Evolutionary conservation across 495 filamentous ascomycete genomes (phyloP), one percentile per base, ranked within the genome.

Genomic region (Penicillium steckii): DNA sequence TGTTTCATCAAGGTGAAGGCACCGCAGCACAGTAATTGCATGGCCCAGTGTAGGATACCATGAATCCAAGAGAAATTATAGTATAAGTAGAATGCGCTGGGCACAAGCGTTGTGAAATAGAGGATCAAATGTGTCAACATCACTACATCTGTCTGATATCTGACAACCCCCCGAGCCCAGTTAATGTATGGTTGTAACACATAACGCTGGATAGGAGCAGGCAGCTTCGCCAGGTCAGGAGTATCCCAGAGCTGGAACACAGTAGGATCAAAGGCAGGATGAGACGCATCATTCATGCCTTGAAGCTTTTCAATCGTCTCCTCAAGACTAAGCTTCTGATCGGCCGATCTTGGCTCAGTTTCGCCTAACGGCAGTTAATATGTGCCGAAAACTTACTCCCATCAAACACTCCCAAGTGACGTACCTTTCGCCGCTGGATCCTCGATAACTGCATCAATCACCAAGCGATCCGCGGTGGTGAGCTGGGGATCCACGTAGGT

Each of bases 1-100:
- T 91, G 89, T 71, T 85, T 84, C 83, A 93, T 83, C 29, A 93
- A 71, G 0, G 88, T 91, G 69, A 88, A 93, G 9, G 81, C 73
- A 19, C 89, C 89, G 26, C 80, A 75, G 58, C 84, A 90, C 49
- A 70, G 87, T 29, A 73, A 57, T 50, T 84, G 80, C 71, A 89
- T 78, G 25, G 78, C 48, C 59, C 75, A 75, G 64, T 93, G 89
- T 33, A 80, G 26, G 27, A 86, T 37, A 12, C 77, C 89, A 63
- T 90, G 89, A 3, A 74, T 33, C 62, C 78, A 88, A 26, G 75
- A 77, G 65, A 93, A 93, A 48, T 71, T 58, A 57, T 76, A 74
- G 68, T 77, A 91, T 3, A 91, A 73, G 24, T 74, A 78, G 23
- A 85, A 22, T 3, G 85, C 89, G 52, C 80, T 86, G 4, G 86